These are phyloP conservation scores for Conoideocrella luteorostrata DNA, from an alignment of 2,329 filamentous ascomycete genomes.

Conservation along the genomic window DNA sequence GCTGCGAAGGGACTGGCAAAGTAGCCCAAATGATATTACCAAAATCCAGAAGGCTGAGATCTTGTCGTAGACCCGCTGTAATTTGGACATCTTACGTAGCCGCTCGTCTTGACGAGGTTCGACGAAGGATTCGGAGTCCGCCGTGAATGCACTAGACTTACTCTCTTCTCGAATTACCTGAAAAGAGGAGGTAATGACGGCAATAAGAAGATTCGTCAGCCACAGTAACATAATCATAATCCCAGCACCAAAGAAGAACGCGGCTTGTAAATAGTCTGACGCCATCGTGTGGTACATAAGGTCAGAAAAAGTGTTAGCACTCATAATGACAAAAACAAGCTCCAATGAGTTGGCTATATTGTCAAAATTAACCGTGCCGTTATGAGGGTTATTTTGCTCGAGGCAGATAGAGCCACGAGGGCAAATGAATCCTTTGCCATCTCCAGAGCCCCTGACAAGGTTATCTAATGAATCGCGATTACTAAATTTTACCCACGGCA, in stretches of 20 bases:
- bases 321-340: slow-evolving; percentile 97
- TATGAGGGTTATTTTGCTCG: slow-evolving; percentile 71
- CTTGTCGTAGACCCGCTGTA: slow-evolving; percentile 71
- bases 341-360: slow-evolving; percentile 89
- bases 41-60: slow-evolving; percentile 72
- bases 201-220: slow-evolving; percentile 90
- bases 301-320: slow-evolving; percentile 92
- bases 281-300: slow-evolving; percentile 90
- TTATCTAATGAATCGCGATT: slow-evolving; percentile 33
- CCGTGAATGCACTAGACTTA: slow-evolving; percentile 86
- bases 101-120: slow-evolving; percentile 32
- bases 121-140: slow-evolving; percentile 50
- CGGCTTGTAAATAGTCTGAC: slow-evolving; percentile 82
- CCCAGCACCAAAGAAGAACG: slow-evolving; percentile 65
- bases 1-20: slow-evolving; percentile 72
- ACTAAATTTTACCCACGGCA: slow-evolving; percentile 59
- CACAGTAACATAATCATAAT: slow-evolving; percentile 94
- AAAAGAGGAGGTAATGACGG: slow-evolving; percentile 97
- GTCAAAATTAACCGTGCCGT: slow-evolving; percentile 87
- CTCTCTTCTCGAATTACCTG: slow-evolving; percentile 97
- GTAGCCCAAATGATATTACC: slow-evolving; percentile 72
- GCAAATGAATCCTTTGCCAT: slow-evolving; percentile 81
- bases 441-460: slow-evolving; percentile 42
- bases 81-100: slow-evolving; percentile 29
- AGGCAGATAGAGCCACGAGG: slow-evolving; percentile 78